Evolutionary conservation across 2,329 filamentous ascomycete genomes (phyloP), one percentile per base, ranked within the genome.

Genomic region (Diaporthe destruens): DNA sequence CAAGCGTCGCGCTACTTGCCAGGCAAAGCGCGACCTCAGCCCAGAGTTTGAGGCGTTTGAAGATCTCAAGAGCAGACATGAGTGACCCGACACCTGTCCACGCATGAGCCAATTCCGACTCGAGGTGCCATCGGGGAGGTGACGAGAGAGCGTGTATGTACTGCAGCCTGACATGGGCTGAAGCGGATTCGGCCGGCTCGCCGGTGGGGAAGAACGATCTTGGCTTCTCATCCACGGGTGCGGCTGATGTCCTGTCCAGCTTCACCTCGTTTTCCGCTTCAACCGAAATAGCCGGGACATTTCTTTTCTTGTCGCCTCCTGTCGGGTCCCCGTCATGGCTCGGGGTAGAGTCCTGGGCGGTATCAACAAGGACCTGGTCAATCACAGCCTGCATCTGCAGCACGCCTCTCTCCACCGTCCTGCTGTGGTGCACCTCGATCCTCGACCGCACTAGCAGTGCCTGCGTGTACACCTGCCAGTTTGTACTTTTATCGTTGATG

Each of bases 391-490:
- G 96, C 76, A 99, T 89, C 82, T 99, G 96, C 25, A 99, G 85
- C 0, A 99, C 90, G 57, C 94, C 94, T 73, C 96, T 88, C 83
- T 99, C 96, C 49, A 97, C 88, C 0, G 96, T 99, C 70, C 96
- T 88, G 69, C 95, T 94, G 69, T 91, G 90, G 82, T 97, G 95
- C 0, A 95, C 88, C 82, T 99, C 96, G 70, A 98, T 96, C 20
- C 96, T 89, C 74, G 94, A 97, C 56, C 96, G 89, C 1, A 98
- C 93, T 0, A 99, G 87, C 11, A 99, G 86, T 0, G 95, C 96
- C 80, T 98, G 95, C 0, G 96, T 98, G 80, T 98, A 98, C 44
- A 98, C 92, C 81, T 98, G 96, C 96, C 96, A 99, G 81, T 98
- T 99, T 0, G 94, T 96, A 57, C 93, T 93, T 76, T 96, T 95